Base-by-base conservation (phyloP, 2,329 filamentous ascomycete species). In the Zasmidium citrigriseum region DNA sequence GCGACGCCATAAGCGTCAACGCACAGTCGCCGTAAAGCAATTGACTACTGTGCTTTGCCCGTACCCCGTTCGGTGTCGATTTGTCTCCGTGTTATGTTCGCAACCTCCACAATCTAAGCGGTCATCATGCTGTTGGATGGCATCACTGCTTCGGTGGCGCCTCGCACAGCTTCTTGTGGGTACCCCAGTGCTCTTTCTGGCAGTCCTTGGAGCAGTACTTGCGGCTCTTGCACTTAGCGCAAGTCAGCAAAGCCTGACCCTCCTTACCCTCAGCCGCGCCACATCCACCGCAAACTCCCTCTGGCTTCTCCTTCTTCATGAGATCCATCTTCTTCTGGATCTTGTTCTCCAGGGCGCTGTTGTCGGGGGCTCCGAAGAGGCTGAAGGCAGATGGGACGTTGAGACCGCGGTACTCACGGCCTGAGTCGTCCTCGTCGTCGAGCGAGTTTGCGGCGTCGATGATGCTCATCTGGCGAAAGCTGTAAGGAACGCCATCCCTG, bases 401-500 rank as follows among this genome's bases (percentile, higher is more conserved):
- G 41, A 9, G 41, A 46, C 7, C 27, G 27, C 27, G n/a, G 20
- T 46, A n/a, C 20, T n/a, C n/a, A 10, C n/a, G n/a, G 29, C 29
- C 10, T 38, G 41, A 45, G 41, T 45, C 21, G 14, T 20, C 41
- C 4, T 7, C 4, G 41, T 18, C 41, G 41, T 45, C 21, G 14
- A 38, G 29, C 29, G n/a, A 10, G 29, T 38, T 10, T n/a, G 29
- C 51, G 12, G 51, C 23, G 3, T 24, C 29, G 3, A 44, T 21
- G 21, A 53, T 11, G 20, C 38, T 29, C 14, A 47, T 12, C 2
- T 24, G 27, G 18, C 21, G 46, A 45, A 62, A 58, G 5, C 58
- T 21, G 45, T 58, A 64, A 11, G 54, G 57, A 25, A 21, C 24
- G 18, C 57, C 57, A 7, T 55, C 52, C 23, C 49, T 44, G 49